These are phyloP conservation scores for Babesia ovis DNA, from an alignment of 169 alveolate species.

Conservation along the genomic window DNA sequence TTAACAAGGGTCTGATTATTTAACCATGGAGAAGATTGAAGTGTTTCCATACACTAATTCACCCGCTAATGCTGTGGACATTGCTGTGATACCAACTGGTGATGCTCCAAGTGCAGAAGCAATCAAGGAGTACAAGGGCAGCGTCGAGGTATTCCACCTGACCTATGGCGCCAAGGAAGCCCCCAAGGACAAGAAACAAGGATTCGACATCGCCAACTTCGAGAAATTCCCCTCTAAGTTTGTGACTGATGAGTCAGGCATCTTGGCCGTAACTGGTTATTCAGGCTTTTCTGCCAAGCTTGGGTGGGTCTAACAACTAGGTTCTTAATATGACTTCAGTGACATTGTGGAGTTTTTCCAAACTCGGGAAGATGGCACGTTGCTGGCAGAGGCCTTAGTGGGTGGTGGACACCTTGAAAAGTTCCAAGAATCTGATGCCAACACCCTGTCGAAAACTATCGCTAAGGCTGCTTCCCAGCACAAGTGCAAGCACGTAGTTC, in stretches of 20 bases:
- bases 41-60: conserved; percentile 21
- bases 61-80: conserved; percentile 17
- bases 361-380: conserved; percentile 11
- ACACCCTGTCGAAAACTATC: conserved; percentile 16
- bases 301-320: conserved; percentile 31
- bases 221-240: conserved; percentile 33
- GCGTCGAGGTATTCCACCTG: conserved; percentile 49
- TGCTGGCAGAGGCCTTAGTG: conserved; percentile 38
- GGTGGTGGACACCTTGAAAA: conserved; percentile 48
- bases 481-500: conserved; percentile 29
- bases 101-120: conserved; percentile 1
- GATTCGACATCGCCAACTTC: conserved; percentile 2
- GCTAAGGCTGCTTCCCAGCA: conserved; percentile 28
- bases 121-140: background rate
- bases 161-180: conserved; percentile 10
- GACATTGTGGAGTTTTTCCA: conserved; percentile 36
- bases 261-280: conserved; percentile 23
- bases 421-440: conserved; percentile 29
- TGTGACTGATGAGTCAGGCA: conserved; percentile 15
- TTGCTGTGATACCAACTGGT: background rate
- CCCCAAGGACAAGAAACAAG: background rate
- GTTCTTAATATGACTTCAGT: conserved; percentile 1
- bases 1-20: no score
- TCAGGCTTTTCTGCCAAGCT: conserved; percentile 38
- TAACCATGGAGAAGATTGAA: background rate